These are phyloP conservation scores for Penicillium simplicissimum DNA, from an alignment of 495 filamentous ascomycete genomes.

Conservation along the genomic window DNA sequence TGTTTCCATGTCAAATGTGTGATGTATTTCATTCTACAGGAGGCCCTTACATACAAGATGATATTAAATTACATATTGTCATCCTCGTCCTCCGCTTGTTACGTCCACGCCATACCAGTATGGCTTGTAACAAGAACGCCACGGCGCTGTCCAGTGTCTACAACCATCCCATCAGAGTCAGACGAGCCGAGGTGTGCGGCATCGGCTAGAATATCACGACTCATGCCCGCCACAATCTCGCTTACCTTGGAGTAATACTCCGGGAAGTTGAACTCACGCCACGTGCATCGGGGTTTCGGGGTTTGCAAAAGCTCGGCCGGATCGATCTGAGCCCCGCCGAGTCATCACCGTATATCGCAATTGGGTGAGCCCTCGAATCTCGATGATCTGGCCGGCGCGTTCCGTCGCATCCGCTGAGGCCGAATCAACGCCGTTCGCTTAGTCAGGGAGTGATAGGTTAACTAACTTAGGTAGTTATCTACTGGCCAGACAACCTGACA, in stretches of 20 bases:
- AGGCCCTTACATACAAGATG: neutral
- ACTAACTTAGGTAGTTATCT: too few species aligned
- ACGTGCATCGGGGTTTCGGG: conserved; percentile 1
- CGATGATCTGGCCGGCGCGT: neutral
- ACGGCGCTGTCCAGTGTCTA: neutral
- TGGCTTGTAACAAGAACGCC: neutral
- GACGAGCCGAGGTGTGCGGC: too few species aligned
- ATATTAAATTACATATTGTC: neutral
- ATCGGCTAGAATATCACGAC: neutral
- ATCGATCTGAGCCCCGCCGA: neutral
- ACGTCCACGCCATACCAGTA: neutral
- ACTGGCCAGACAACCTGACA: too few species aligned
- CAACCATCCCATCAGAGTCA: too few species aligned
- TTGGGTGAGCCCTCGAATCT: neutral
- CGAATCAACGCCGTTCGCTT: conserved; percentile 1
- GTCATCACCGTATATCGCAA: neutral
- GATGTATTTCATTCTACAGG: neutral
- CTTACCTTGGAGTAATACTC: neutral
- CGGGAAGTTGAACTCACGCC: too few species aligned
- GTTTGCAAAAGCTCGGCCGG: conserved; percentile 2
- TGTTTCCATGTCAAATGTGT: neutral
- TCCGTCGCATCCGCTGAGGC: conserved; percentile 1
- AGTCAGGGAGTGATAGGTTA: neutral
- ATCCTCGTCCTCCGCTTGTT: neutral
- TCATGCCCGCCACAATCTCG: neutral